phyloP scores from a whole-genome alignment of 805 yeast species.

The Cyberlindnera misumaiensis region DNA sequence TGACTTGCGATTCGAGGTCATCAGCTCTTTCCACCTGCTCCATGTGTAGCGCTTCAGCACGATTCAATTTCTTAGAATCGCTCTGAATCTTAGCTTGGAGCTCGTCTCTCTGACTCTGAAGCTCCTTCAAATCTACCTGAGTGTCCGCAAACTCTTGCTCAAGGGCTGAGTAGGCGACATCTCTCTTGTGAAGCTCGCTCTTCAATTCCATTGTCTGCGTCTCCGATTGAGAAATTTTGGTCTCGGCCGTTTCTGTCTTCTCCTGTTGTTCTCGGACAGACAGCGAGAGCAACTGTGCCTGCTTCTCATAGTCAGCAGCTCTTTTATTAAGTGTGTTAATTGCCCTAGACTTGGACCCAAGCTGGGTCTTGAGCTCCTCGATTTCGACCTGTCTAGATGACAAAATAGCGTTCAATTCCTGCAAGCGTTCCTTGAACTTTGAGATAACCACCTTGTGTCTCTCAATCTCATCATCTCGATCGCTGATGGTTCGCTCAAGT shows the following conservation, averaged over 20 bases:
- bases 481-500: conserved; percentile 7
- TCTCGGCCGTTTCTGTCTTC: neutral
- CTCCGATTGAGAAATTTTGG: neutral
- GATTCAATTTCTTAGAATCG: conserved; percentile 4
- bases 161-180: neutral
- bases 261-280: conserved; percentile 8
- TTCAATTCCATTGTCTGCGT: neutral
- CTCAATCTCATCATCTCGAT: conserved; percentile 10
- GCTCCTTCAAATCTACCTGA: conserved; percentile 3
- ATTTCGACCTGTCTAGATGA: conserved; percentile 6
- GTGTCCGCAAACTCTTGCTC: neutral
- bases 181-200: conserved; percentile 1
- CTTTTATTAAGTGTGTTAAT: conserved; percentile 8
- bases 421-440: conserved; percentile 18
- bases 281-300: conserved; percentile 9
- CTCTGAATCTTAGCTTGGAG: conserved; percentile 1
- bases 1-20: conserved; percentile 1
- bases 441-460: conserved; percentile 14
- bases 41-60: conserved; percentile 3
- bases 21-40: neutral
- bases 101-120: conserved; percentile 1
- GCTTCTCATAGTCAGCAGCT: conserved; percentile 14
- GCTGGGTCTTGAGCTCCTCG: conserved; percentile 6
- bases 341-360: conserved; percentile 15
- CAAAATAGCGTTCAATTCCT: conserved; percentile 8